Percentiles rank a stretch among this genome's conserved stretches.
Evolutionary conservation across 2,329 filamentous ascomycete species (phyloP).

Genomic region (Huntiella bhutanensis): DNA sequence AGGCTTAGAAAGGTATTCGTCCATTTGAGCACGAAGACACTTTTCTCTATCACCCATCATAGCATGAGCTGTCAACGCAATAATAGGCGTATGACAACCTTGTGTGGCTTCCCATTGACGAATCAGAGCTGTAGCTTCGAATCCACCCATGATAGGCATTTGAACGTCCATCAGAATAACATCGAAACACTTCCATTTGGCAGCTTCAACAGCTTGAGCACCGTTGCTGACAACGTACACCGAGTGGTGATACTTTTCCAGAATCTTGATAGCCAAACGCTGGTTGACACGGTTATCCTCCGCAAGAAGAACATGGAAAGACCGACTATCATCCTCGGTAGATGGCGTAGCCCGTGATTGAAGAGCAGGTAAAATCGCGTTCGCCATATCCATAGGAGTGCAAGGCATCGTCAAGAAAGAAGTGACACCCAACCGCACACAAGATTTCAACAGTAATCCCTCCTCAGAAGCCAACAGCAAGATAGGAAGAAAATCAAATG

Average conservation of each 20-base stretch:
- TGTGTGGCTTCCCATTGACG: constrained; percentile 79
- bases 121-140: constrained; percentile 93
- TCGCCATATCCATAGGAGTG: constrained; percentile 80
- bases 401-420: constrained; percentile 98
- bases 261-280: constrained; percentile 82
- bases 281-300: constrained; percentile 98
- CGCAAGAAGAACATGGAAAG: constrained; percentile 83
- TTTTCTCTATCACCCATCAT: constrained; percentile 98
- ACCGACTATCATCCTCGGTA: constrained; percentile 82
- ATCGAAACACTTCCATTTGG: constrained; percentile 83
- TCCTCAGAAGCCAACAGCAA: constrained; percentile 79
- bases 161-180: constrained; percentile 98
- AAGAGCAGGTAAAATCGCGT: constrained; percentile 86
- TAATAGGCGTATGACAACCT: constrained; percentile 75
- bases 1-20: constrained; percentile 94
- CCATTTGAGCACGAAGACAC: constrained; percentile 97
- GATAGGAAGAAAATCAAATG: constrained; percentile 95
- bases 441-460: constrained; percentile 81
- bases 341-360: constrained; percentile 85
- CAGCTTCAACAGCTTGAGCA: constrained; percentile 76
- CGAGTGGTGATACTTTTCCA: constrained; percentile 88
- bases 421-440: constrained; percentile 87
- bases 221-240: constrained; percentile 92
- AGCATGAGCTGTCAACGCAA: constrained; percentile 89
- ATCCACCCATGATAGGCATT: constrained; percentile 99